Conservation (phyloP, 2,329 filamentous ascomycete species). For the Purpureocillium takamizusanense region DNA sequence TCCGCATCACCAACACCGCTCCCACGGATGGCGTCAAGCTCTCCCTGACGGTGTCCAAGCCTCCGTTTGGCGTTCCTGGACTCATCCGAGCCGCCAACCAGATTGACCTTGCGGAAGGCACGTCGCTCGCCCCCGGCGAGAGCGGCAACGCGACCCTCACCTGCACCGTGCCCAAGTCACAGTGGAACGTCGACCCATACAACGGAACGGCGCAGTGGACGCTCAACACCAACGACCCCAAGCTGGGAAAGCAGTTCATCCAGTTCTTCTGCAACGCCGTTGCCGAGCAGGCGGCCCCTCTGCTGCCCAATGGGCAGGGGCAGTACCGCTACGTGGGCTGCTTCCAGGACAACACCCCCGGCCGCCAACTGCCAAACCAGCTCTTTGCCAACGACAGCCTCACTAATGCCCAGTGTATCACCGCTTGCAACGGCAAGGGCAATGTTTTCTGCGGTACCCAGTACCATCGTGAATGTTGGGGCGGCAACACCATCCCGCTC, state of each 20-base stretch:
- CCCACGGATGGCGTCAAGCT: slow-evolving; percentile 33
- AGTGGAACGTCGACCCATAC: slow-evolving; percentile 46
- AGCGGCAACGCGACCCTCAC: slow-evolving; percentile 42
- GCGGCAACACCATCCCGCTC: slow-evolving; percentile 35
- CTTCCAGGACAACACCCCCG: slow-evolving; percentile 46
- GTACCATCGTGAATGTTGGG: slow-evolving; percentile 46
- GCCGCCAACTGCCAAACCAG: slow-evolving; percentile 36
- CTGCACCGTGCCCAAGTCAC: slow-evolving; percentile 46
- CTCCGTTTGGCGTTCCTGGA: slow-evolving; percentile 45
- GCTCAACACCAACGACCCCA: slow-evolving; percentile 46
- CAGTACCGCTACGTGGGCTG: slow-evolving; percentile 46
- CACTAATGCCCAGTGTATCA: slow-evolving; percentile 36
- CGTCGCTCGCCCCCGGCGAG: slow-evolving; percentile 36
- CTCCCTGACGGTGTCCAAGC: slow-evolving; percentile 51
- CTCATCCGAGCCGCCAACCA: slow-evolving; percentile 45
- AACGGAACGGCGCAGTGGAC: slow-evolving; percentile 41
- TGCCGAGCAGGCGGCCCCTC: slow-evolving; percentile 41
- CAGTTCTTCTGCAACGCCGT: slow-evolving; percentile 43
- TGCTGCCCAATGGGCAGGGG: slow-evolving; percentile 32
- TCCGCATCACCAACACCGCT: slow-evolving; percentile 46
- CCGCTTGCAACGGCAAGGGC: slow-evolving; percentile 25
- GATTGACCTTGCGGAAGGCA: slow-evolving; percentile 49
- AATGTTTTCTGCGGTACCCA: slow-evolving; percentile 38
- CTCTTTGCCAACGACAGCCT: slow-evolving; percentile 30
- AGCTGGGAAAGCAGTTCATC: slow-evolving; percentile 41